These are phyloP conservation scores for Apiospora koreana DNA, from an alignment of 2,329 filamentous ascomycete species.

Conservation along the genomic window DNA sequence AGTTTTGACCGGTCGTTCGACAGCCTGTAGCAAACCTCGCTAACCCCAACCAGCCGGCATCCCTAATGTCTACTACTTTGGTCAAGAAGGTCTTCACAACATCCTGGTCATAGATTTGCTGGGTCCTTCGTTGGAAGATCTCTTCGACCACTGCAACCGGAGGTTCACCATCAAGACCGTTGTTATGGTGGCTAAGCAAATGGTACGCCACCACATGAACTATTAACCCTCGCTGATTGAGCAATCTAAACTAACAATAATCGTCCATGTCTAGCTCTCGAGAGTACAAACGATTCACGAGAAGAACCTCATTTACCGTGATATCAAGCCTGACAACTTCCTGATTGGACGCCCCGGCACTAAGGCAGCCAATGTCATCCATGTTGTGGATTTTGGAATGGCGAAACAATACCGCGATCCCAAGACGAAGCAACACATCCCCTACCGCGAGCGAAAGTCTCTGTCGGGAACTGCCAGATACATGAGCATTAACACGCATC, in stretches of 20 bases:
- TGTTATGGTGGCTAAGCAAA: conserved; percentile 98
- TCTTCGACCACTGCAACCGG: conserved; percentile 96
- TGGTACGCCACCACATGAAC: conserved; percentile 59
- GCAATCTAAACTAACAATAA: conserved; percentile 27
- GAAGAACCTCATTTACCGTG: conserved; percentile 98
- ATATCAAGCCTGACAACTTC: conserved; percentile 99
- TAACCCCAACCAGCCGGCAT: conserved; percentile 72
- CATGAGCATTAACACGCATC: conserved; percentile 99
- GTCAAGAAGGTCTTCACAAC: conserved; percentile 97
- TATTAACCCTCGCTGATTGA: neutral
- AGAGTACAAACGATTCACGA: conserved; percentile 94
- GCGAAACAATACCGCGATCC: conserved; percentile 98
- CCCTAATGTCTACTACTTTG: conserved; percentile 99
- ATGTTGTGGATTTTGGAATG: conserved; percentile 99
- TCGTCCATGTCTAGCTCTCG: conserved; percentile 63
- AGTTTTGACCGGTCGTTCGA: conserved; percentile 49
- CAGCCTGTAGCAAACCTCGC: neutral
- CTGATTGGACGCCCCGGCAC: conserved; percentile 89
- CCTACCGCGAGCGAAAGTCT: conserved; percentile 95
- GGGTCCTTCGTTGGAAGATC: conserved; percentile 90
- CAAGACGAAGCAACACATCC: conserved; percentile 98
- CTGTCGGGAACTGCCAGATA: conserved; percentile 95
- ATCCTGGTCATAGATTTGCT: conserved; percentile 97
- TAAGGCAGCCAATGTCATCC: conserved; percentile 96
- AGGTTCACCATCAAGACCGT: conserved; percentile 97